Evolutionary conservation across 163 green algal genomes (phyloP).

Genomic region (Chlorella variabilis): DNA sequence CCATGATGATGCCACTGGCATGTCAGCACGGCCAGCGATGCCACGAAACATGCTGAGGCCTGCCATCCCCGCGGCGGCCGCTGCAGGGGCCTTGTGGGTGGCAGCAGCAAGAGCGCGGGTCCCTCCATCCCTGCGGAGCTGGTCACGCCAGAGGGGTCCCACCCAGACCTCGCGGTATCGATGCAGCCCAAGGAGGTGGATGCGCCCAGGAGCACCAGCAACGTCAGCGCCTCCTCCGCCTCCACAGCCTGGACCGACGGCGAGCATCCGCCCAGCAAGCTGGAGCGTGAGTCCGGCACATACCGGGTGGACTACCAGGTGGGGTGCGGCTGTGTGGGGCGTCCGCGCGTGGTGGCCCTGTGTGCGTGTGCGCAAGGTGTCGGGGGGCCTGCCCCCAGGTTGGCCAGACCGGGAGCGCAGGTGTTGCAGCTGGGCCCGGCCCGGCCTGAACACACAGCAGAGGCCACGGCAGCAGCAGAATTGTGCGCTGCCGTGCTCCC

Average conservation of each 20-base stretch:
- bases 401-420: too few species aligned
- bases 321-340: background rate
- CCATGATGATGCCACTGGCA: too few species aligned
- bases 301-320: constrained; percentile 37
- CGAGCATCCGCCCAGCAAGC: background rate
- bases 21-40: background rate
- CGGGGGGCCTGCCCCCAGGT: too few species aligned
- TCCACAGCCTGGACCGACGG: background rate
- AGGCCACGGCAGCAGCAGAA: background rate
- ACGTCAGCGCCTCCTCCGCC: background rate
- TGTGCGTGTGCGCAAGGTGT: too few species aligned
- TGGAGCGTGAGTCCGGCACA: background rate
- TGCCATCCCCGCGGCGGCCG: too few species aligned
- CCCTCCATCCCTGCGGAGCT: background rate
- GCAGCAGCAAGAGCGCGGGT: background rate
- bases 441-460: background rate
- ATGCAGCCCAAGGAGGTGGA: background rate
- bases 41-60: too few species aligned
- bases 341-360: too few species aligned
- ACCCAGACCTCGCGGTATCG: background rate
- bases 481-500: background rate
- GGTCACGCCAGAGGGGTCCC: background rate
- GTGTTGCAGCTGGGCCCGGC: too few species aligned
- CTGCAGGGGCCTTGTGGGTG: background rate
- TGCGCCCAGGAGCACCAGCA: background rate